Evolutionary conservation across 2,329 filamentous ascomycete species (phyloP).

Genomic region (Berkeleyomyces rouxiae): DNA sequence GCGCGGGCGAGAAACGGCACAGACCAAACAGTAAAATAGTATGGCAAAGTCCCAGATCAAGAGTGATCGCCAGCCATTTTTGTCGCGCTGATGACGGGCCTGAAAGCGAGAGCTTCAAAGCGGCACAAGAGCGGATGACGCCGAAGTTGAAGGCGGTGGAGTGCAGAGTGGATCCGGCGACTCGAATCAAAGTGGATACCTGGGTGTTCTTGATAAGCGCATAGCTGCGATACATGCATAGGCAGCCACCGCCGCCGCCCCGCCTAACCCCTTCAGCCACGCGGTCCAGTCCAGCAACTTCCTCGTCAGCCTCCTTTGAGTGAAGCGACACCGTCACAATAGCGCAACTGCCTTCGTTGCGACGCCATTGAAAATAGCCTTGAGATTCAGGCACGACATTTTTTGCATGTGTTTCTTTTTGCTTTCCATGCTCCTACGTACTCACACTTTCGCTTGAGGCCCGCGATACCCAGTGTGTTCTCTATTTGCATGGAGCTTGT

Average conservation of each 20-base stretch:
- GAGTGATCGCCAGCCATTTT: not conserved
- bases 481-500: not conserved
- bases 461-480: no score
- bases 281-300: not conserved
- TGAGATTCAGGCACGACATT: not conserved
- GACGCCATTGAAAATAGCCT: not conserved
- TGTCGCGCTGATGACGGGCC: not conserved
- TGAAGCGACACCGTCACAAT: not conserved
- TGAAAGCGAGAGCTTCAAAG: not conserved
- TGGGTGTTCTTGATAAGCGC: not conserved
- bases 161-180: not conserved
- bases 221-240: not conserved
- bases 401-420: not conserved
- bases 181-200: not conserved
- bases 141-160: not conserved
- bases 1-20: no score
- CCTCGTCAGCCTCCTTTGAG: not conserved
- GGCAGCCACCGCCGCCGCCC: not conserved
- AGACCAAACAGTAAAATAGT: not conserved
- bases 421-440: not conserved
- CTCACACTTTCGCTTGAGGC: no score
- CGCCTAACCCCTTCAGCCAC: not conserved
- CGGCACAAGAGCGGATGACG: not conserved
- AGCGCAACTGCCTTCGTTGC: not conserved
- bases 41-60: not conserved